Evolutionary conservation across 1,284 basidiomycete genomes (phyloP).

Genomic region (Ustilago bromivora): DNA sequence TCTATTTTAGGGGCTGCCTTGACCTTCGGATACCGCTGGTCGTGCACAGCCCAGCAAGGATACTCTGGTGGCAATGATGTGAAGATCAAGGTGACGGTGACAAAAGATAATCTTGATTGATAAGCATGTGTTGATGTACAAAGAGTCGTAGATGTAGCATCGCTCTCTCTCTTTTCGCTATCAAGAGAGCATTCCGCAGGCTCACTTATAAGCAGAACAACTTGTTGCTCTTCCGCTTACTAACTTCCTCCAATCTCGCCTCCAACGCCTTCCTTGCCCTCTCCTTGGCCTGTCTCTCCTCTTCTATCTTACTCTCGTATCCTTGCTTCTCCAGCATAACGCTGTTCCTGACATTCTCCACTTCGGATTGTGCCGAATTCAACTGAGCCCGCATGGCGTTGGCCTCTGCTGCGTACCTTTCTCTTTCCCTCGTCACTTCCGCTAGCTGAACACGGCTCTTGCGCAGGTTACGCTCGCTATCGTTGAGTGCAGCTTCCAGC

Average conservation of each 20-base stretch:
- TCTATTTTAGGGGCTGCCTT: too few relatives aligned
- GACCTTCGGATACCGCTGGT: too few relatives aligned
- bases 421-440: constrained; percentile 63
- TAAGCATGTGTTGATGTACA: not conserved
- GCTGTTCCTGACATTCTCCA: constrained; percentile 59
- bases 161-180: not conserved
- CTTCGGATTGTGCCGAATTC: constrained; percentile 54
- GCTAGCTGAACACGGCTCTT: constrained; percentile 64
- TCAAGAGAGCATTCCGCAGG: too few relatives aligned
- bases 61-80: too few relatives aligned
- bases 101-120: not conserved
- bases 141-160: not conserved
- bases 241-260: constrained; percentile 60
- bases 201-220: constrained; percentile 57
- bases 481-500: constrained; percentile 63
- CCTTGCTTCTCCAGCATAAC: constrained; percentile 59
- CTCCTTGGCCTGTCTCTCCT: constrained; percentile 61
- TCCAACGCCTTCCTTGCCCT: constrained; percentile 58
- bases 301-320: constrained; percentile 58
- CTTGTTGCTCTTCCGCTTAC: constrained; percentile 59
- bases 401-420: constrained; percentile 51
- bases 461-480: constrained; percentile 62
- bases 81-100: not conserved
- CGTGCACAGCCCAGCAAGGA: too few relatives aligned
- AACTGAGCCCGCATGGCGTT: constrained; percentile 60